A percentile compares a stretch with the other conserved stretches of the same genome.
Conservation (phyloP, 108 stramenopile species). For the Epithemia pelagica region DNA sequence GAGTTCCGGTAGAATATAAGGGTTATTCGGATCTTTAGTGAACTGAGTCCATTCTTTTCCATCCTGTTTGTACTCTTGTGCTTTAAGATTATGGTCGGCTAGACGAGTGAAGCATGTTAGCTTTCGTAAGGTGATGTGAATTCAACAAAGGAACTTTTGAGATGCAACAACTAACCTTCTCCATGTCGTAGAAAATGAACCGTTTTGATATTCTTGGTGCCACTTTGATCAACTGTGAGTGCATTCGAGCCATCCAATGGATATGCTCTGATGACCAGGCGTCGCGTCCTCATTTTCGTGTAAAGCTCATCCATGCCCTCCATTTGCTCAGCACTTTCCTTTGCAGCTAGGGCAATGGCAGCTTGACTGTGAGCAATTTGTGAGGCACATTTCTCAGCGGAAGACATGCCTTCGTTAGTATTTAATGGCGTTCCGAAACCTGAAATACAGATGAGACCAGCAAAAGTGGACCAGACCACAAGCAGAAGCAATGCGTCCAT, state of each 20-base stretch:
- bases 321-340: slow-evolving; percentile 37
- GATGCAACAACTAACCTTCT: no score
- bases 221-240: slow-evolving; percentile 11
- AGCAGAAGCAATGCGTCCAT: no score
- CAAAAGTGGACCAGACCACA: neutral
- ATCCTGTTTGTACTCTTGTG: slow-evolving; percentile 40
- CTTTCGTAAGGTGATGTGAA: slow-evolving; percentile 30
- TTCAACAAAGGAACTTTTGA: no score
- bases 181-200: slow-evolving; percentile 25
- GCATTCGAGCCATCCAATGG: slow-evolving; percentile 27
- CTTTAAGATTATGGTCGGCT: slow-evolving; percentile 52
- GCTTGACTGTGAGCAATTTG: neutral
- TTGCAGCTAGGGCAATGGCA: slow-evolving; percentile 15
- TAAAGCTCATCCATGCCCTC: slow-evolving; percentile 29
- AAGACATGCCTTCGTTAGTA: neutral
- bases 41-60: slow-evolving; percentile 47
- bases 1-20: slow-evolving; percentile 51
- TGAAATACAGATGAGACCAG: no score
- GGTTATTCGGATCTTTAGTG: slow-evolving; percentile 41
- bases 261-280: slow-evolving; percentile 34
- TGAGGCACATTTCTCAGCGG: neutral
- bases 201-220: slow-evolving; percentile 15
- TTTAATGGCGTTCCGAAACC: neutral
- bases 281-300: slow-evolving; percentile 14
- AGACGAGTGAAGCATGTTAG: no score